Evolutionary conservation across 176 grass and related monocot species (phyloP).

Genomic region (Carex myosuroides): DNA sequence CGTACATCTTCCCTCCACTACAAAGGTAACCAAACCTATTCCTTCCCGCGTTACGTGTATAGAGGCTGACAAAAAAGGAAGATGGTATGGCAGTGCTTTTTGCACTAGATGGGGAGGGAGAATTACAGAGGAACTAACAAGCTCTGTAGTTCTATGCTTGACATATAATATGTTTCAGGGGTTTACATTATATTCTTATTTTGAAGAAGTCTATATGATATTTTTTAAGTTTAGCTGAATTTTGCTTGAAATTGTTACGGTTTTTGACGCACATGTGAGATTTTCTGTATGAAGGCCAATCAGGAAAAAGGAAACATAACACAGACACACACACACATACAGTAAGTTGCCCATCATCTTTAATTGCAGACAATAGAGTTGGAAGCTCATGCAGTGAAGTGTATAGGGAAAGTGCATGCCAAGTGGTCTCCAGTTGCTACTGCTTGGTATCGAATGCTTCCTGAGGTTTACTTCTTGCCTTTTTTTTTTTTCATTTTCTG

Average conservation of each 20-base stretch:
- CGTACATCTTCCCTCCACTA: background rate
- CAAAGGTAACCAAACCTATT: background rate
- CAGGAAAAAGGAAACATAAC: background rate
- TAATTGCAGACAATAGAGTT: constrained; percentile 69
- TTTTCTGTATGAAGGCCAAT: background rate
- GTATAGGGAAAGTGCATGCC: constrained; percentile 80
- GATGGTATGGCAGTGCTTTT: background rate
- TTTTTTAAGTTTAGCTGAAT: background rate
- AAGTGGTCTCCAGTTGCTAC: constrained; percentile 99
- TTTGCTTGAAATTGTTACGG: background rate
- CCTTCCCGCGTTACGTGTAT: background rate
- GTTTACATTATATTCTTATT: background rate
- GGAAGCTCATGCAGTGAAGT: constrained; percentile 86
- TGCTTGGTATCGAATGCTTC: constrained; percentile 93
- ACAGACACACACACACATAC: background rate
- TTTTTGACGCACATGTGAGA: background rate
- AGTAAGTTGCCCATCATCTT: background rate
- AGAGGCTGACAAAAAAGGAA: background rate
- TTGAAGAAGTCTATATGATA: background rate
- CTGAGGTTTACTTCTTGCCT: constrained; percentile 48
- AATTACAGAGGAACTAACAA: background rate
- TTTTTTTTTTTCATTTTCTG: constrained; percentile 13
- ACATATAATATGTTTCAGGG: background rate
- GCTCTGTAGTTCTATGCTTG: background rate
- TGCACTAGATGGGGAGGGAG: background rate